A percentile compares a stretch with the other conserved stretches of the same genome.
phyloP scores from a whole-genome alignment of 1,284 basidiomycete species.

The Papiliotrema flavescens region DNA sequence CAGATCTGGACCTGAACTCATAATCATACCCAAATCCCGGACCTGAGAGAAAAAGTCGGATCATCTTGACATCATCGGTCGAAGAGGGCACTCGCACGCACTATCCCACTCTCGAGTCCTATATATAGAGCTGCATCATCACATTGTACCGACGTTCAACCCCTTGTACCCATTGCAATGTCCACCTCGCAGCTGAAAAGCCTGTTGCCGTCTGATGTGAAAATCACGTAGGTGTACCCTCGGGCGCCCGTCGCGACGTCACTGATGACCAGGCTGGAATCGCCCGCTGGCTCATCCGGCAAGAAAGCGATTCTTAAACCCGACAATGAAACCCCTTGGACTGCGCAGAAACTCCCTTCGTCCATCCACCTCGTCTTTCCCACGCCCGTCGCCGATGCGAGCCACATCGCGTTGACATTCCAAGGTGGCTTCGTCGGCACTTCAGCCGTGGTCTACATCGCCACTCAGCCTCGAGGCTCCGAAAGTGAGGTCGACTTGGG shows the following conservation, averaged over 20 bases:
- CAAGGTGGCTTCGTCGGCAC: constrained; percentile 49
- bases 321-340: constrained; percentile 31
- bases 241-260: neutral
- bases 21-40: no score
- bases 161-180: neutral
- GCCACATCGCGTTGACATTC: constrained; percentile 44
- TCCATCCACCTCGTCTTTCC: constrained; percentile 39
- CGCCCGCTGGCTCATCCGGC: constrained; percentile 11
- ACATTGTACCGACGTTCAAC: no score
- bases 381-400: constrained; percentile 23
- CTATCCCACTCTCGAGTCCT: no score
- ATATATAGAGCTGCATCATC: no score
- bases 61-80: no score
- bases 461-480: constrained; percentile 14
- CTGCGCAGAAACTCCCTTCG: constrained; percentile 32
- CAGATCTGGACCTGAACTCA: no score
- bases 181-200: constrained; percentile 2
- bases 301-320: constrained; percentile 23
- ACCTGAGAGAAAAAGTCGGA: no score
- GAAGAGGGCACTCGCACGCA: no score
- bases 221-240: constrained; percentile 19
- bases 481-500: constrained; percentile 20
- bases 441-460: constrained; percentile 27
- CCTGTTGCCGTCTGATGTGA: constrained; percentile 12
- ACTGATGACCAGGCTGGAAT: constrained; percentile 2